Evolutionary conservation across 805 yeast species (phyloP), one percentile per base, ranked within the genome.

Genomic region (Yamadazyma sp.): DNA sequence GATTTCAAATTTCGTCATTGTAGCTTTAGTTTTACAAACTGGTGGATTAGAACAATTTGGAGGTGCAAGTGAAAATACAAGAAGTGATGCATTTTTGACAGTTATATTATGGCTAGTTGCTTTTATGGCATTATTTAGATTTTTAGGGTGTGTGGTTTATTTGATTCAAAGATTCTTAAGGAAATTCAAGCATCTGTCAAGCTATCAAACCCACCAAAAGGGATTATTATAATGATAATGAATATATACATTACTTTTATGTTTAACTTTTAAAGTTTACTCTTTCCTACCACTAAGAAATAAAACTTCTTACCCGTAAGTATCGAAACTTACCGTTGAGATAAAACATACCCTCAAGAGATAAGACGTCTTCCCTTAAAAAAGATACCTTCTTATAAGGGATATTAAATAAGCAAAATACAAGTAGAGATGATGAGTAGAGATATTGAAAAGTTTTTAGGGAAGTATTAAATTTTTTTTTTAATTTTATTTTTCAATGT

Each of bases 31-130:
- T 1, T 53, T 68, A 30, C 59, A 64, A 42, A 67, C 72, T 7
- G 73, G 73, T 28, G 73, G 73, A 1, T 54, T 68, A 34, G 57
- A 61, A 42, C 71, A 66, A 42, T 59, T 66, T 35, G 60, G 64
- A 4, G 55, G 55, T 18, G 55, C 62, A 5, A 40, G 53, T 23
- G 58, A 52, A 7, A 44, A 54, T 4, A 62, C 60, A 28, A 56
- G 71, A 33, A 58, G 69, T 10, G 56, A 64, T 22, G 60, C 73
- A 3, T 69, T 62, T 44, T 66, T 69, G 50, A 70, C 76, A 11
- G 76, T 78, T 16, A 60, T 79, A 39, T 66, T 78, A 39, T 77
- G 83, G 82, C 55, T 75, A 26, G 82, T 76, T 27, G 82, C 83
- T 2, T 70, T 76, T 29, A 61, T 79, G 64, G 81, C 84, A 1